Conservation (phyloP, 352 stramenopile species). For the Phytophthora ohioensis region DNA sequence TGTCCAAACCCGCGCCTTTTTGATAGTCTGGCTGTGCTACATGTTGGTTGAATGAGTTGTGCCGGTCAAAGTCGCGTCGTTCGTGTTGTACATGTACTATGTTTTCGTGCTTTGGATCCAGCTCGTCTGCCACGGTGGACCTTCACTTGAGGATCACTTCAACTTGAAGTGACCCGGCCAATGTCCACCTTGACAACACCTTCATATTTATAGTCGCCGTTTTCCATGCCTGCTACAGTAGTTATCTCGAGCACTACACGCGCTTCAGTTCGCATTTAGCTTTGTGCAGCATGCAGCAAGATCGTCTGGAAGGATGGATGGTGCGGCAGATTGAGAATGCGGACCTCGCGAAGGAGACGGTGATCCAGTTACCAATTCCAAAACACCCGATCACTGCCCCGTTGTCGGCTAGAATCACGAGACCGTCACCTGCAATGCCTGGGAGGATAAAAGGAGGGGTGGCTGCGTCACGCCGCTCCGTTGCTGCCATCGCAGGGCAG, state of each 20-base stretch:
- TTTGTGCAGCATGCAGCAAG: conserved; percentile 59
- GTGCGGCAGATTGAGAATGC: conserved; percentile 76
- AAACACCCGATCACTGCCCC: neutral
- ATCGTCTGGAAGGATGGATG: conserved; percentile 82
- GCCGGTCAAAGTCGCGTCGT: conserved; percentile 13
- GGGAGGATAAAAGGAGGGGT: conserved; percentile 14
- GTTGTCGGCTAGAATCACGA: conserved; percentile 5
- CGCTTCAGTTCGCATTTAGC: conserved; percentile 16
- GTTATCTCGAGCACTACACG: neutral
- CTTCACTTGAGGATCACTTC: conserved; percentile 16
- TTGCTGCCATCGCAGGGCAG: conserved; percentile 22
- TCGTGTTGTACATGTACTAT: neutral
- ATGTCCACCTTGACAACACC: neutral
- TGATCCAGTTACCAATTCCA: conserved; percentile 62
- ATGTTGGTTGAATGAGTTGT: conserved; percentile 44
- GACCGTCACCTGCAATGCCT: conserved; percentile 14
- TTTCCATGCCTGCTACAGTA: conserved; percentile 1
- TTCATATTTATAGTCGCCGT: conserved; percentile 36
- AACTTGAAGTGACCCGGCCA: conserved; percentile 18
- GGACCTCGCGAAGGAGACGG: conserved; percentile 69
- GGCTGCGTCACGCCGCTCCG: conserved; percentile 18
- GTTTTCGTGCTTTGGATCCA: neutral
- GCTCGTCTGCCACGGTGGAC: too few species aligned
- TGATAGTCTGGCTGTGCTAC: conserved; percentile 43
- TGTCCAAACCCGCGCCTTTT: conserved; percentile 26